Evolutionary conservation across 176 grass and related monocot species (phyloP), one percentile per base, ranked within the genome.

Genomic region (Rhynchospora breviuscula): DNA sequence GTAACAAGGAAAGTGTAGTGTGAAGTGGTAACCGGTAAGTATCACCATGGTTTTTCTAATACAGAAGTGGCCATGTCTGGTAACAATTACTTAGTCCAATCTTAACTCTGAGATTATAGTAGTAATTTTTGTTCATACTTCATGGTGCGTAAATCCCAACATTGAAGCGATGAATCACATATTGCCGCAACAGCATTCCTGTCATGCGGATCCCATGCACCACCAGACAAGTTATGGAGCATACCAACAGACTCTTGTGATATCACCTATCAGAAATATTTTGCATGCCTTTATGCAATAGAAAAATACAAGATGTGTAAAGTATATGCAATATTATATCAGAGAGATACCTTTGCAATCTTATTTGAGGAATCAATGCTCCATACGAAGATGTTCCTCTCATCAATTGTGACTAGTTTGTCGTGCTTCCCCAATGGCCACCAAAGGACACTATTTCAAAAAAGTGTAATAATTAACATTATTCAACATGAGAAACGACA

Each of bases 121-220:
- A 31, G 13, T 29, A 57, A 23, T 0, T 78, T 52, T 77, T 5
- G 17, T 78, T 56, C 25, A 78, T 90, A 95, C 96, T 93, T 90
- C 96, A 99, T 95, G 71, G 96, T 89, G 44, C 96, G 92, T 17
- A 99, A 86, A 93, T 99, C 96, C 93, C 96, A 99, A 85, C 84
- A 95, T 54, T 90, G 91, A 80, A 99, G 85, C 73, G 93, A 93
- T 2, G 93, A 99, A 85, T 95, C 93, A 87, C 88, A 92, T 87
- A 92, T 90, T 90, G 91, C 74, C 22, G 91, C 86, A 90, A 99
- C 26, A 83, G 88, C 68, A 81, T 99, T 95, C 54, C 85, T 87
- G 80, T 99, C 89, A 84, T 99, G 96, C 74, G 93, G 96, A 78
- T 99, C 96, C 96, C 96, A 99, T 72, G 91, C 89, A 87, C 96